Base-by-base conservation (phyloP, 2,329 filamentous ascomycete genomes). In the Chaetomiaceae sp. region DNA sequence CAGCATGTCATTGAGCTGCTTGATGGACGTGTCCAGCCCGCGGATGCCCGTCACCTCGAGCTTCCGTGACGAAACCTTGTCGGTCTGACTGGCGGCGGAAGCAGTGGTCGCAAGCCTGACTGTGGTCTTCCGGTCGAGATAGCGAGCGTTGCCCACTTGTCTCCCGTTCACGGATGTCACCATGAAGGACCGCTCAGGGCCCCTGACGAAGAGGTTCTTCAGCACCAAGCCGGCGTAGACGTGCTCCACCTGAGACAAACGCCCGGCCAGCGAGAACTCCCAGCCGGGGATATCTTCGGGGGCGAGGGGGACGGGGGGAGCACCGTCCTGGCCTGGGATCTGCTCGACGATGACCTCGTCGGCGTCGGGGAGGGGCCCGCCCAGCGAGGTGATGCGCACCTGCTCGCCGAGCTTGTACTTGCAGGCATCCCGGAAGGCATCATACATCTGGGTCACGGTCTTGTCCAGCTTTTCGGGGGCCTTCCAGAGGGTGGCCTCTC, bases 381-480 rank as follows among this genome's bases (percentile, higher is more conserved):
- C 74, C 2, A 76, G 72, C 20, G 91, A 77, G 7, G 76, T 74
- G 42, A 95, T 73, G 30, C 68, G 68, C 30, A 78, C 70, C 44
- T 82, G 78, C 43, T 90, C 86, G 14, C 82, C 83, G 4, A 93
- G 73, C 54, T 85, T 85, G 59, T 95, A 78, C 1, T 81, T 81
- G 58, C 86, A 86, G 6, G 81, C 78, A 31, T 87, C 84, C 55
- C 87, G 85, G 48, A 95, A 81, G 5, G 81, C 75, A 55, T 87
- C 84, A 19, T 87, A 84, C 72, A 88, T 81, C 73, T 91, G 77
- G 44, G 87, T 73, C 50, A 89, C 75, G 55, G 84, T 79, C 58
- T 81, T 81, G 62, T 83, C 78, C 58, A 89, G 72, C 64, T 84
- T 77, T 39, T 76, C 74, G 2, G 75, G 72, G 14, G 76, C 66